A percentile compares a stretch with the other conserved stretches of the same genome.
phyloP scores from a whole-genome alignment of 306 rosid genomes.

The Canavalia ensiformis region DNA sequence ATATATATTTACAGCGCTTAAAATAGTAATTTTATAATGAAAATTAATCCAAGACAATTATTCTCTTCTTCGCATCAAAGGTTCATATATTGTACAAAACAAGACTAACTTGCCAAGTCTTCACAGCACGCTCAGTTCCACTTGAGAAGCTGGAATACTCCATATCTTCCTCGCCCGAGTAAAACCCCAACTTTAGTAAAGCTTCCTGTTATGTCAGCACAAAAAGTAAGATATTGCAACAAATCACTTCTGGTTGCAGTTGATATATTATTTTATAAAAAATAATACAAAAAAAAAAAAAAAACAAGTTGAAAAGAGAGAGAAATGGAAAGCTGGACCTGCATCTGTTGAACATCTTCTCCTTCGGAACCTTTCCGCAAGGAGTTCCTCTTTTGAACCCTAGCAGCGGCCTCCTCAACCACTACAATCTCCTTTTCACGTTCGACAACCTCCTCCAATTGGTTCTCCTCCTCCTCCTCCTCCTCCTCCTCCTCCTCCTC shows the following conservation, averaged over 20 bases:
- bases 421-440: slow-evolving; percentile 55
- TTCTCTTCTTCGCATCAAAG: background rate
- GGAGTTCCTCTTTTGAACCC: slow-evolving; percentile 45
- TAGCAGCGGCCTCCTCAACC: slow-evolving; percentile 55
- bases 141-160: slow-evolving; percentile 82
- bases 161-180: slow-evolving; percentile 93
- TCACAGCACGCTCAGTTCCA: slow-evolving; percentile 94
- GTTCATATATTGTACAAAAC: slow-evolving; percentile 11
- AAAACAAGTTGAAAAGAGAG: too few species aligned
- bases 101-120: slow-evolving; percentile 95
- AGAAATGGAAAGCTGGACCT: slow-evolving; percentile 66
- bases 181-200: slow-evolving; percentile 79
- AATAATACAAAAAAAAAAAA: background rate
- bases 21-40: background rate
- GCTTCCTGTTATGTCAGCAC: slow-evolving; percentile 69
- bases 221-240: background rate
- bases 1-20: background rate
- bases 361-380: slow-evolving; percentile 86
- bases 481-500: slow-evolving; percentile 50
- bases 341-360: slow-evolving; percentile 79
- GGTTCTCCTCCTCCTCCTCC: slow-evolving; percentile 49
- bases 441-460: slow-evolving; percentile 43
- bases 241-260: background rate
- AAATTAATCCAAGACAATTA: slow-evolving; percentile 5
- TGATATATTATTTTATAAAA: background rate